Evolutionary conservation across 2,329 filamentous ascomycete genomes (phyloP).

Genomic region (Pseudopyricularia javanii): DNA sequence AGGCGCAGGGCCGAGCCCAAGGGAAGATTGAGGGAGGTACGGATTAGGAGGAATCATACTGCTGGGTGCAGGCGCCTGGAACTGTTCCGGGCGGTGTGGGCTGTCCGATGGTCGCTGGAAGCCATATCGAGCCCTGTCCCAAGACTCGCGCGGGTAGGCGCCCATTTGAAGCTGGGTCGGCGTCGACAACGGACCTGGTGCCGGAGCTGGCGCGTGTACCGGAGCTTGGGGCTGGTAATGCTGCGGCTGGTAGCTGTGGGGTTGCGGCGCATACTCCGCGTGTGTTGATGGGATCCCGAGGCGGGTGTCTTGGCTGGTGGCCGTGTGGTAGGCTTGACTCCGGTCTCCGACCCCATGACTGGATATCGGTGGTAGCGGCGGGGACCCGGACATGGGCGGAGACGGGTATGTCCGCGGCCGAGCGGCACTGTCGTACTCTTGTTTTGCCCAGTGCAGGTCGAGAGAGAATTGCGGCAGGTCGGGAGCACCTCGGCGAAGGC

Average conservation of each 20-base stretch:
- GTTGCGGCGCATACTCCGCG: conserved; percentile 19
- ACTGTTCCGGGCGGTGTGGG: conserved; percentile 18
- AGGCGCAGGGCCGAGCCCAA: not conserved
- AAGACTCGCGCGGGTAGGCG: conserved; percentile 23
- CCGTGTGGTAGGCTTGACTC: conserved; percentile 32
- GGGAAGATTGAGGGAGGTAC: conserved; percentile 10
- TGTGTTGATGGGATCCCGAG: conserved; percentile 23
- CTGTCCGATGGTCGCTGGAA: conserved; percentile 23
- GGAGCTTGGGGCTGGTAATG: not conserved
- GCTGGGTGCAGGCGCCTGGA: conserved; percentile 16
- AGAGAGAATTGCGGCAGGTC: conserved; percentile 41
- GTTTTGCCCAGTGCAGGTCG: conserved; percentile 42
- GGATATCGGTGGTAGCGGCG: conserved; percentile 45
- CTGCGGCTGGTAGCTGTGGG: conserved; percentile 3
- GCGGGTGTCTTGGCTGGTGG: conserved; percentile 37
- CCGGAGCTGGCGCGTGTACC: not conserved
- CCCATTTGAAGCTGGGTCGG: conserved; percentile 17
- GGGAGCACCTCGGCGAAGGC: conserved; percentile 45
- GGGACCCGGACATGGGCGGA: conserved; percentile 64
- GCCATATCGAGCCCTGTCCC: conserved; percentile 25
- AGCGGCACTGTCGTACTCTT: conserved; percentile 40
- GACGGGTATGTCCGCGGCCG: conserved; percentile 53
- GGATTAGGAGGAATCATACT: conserved; percentile 17
- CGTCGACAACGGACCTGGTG: conserved; percentile 7
- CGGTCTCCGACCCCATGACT: conserved; percentile 44